Conservation (phyloP, 1,139 yeast species). For the Wickerhamomyces sp. region DNA sequence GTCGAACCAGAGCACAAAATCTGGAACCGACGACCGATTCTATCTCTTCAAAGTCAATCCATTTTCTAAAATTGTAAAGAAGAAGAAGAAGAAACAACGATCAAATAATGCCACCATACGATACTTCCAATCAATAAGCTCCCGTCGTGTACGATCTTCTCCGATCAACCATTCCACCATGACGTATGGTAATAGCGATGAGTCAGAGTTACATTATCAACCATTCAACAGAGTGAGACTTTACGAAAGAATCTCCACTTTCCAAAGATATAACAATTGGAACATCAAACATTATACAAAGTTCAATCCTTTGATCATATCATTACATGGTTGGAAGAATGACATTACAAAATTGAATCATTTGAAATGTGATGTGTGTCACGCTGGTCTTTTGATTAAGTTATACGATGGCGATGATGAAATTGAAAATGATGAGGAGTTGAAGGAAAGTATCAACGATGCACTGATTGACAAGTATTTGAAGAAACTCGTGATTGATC, state of each 20-base stretch:
- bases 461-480: constrained; percentile 9
- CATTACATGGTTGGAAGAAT: constrained; percentile 7
- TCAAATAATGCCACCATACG: constrained; percentile 1
- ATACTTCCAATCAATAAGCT: constrained; percentile 3
- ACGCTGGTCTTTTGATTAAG: neutral
- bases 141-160: constrained; percentile 1
- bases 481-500: constrained; percentile 5
- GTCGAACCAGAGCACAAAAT: no score
- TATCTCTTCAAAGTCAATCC: no score
- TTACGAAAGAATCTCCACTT: constrained; percentile 24
- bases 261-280: constrained; percentile 22
- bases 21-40: no score
- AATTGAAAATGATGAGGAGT: neutral
- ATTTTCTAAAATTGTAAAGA: no score
- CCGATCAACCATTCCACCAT: no score
- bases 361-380: constrained; percentile 1
- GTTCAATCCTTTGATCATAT: constrained; percentile 1
- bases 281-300: constrained; percentile 13
- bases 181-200: no score
- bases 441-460: neutral
- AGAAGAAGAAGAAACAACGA: no score
- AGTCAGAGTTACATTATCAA: neutral
- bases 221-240: constrained; percentile 21
- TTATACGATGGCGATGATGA: neutral
- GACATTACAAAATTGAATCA: neutral